phyloP scores from a whole-genome alignment of 805 yeast genomes.

The Candida chauliodis region DNA sequence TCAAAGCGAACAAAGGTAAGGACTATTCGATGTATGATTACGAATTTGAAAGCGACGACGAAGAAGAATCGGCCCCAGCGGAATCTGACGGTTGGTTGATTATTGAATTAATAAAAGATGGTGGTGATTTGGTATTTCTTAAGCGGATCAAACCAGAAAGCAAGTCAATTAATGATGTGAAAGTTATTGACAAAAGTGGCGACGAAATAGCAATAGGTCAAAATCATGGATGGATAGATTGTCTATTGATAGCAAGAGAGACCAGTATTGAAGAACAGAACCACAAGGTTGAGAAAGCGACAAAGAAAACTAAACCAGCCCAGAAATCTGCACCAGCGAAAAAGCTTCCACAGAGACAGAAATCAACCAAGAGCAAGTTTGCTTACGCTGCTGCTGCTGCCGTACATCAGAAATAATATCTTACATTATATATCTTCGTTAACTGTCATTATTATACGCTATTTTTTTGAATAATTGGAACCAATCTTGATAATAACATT shows the following conservation, averaged over 20 bases:
- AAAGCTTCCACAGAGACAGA: constrained; percentile 1
- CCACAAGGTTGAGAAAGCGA: constrained; percentile 9
- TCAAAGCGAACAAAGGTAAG: constrained; percentile 39
- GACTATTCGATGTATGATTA: constrained; percentile 76
- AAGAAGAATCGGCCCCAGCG: constrained; percentile 30
- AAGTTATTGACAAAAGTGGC: constrained; percentile 27
- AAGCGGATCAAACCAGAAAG: constrained; percentile 36
- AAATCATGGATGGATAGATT: constrained; percentile 63
- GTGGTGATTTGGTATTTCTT: constrained; percentile 54
- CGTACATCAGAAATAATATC: constrained; percentile 24
- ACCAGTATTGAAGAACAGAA: constrained; percentile 17
- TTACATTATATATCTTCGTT: background rate
- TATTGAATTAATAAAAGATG: constrained; percentile 55
- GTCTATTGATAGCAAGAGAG: constrained; percentile 64
- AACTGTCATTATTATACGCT: background rate
- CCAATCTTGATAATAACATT: constrained; percentile 39
- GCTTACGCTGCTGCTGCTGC: constrained; percentile 49
- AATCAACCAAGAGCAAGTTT: constrained; percentile 23
- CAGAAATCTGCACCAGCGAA: background rate
- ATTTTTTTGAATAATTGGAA: constrained; percentile 19
- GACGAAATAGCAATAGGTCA: constrained; percentile 43
- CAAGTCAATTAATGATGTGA: constrained; percentile 16
- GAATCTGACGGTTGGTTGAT: constrained; percentile 59
- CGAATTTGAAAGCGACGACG: constrained; percentile 52
- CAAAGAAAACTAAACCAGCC: constrained; percentile 10